Percentiles rank a stretch among this genome's conserved stretches.
phyloP scores from a whole-genome alignment of 2,329 filamentous ascomycete species.

The Camptophora hylomeconis region DNA sequence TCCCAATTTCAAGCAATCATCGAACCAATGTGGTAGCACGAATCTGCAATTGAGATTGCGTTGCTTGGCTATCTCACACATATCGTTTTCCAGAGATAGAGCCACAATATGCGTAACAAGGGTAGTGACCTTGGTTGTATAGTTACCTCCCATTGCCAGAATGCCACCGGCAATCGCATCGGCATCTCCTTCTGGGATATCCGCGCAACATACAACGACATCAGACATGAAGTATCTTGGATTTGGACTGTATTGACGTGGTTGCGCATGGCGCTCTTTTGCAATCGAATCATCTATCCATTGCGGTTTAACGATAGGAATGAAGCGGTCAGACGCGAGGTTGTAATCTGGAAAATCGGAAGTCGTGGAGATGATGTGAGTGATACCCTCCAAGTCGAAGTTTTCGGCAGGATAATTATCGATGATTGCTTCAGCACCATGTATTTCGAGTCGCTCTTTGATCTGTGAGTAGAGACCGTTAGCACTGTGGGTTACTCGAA shows the following conservation, averaged over 20 bases:
- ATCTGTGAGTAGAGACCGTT: constrained; percentile 24
- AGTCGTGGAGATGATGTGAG: constrained; percentile 59
- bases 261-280: constrained; percentile 58
- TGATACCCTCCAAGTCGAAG: constrained; percentile 35
- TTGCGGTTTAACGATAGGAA: constrained; percentile 67
- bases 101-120: constrained; percentile 83
- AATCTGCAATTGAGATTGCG: constrained; percentile 65
- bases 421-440: constrained; percentile 36
- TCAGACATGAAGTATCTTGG: constrained; percentile 80
- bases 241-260: constrained; percentile 80
- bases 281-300: constrained; percentile 66
- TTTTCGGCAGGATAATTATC: constrained; percentile 25
- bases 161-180: constrained; percentile 87
- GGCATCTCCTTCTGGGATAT: constrained; percentile 73
- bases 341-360: constrained; percentile 86
- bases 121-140: constrained; percentile 57
- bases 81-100: constrained; percentile 59
- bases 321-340: constrained; percentile 59
- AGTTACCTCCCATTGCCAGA: constrained; percentile 75
- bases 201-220: constrained; percentile 68
- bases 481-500: neutral
- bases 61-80: constrained; percentile 48
- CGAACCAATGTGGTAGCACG: constrained; percentile 78
- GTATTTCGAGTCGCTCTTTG: constrained; percentile 30
- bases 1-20: constrained; percentile 87